Conservation (phyloP, 441 rosid species). For the Arabidopsis hybrid region DNA sequence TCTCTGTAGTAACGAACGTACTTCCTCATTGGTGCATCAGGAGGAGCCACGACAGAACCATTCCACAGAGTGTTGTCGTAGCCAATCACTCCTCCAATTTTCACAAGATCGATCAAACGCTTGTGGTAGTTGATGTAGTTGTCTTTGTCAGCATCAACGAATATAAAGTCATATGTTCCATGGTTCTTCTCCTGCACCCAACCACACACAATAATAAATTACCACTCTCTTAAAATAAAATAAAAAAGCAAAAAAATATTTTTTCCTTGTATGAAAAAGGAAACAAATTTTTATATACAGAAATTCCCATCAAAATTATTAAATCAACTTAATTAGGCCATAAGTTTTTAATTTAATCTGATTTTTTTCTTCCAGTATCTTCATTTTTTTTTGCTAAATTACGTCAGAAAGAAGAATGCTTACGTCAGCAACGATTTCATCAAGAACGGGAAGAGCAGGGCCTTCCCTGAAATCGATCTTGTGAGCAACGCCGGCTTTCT, state of each 20-base stretch:
- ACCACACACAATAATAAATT: slow-evolving; percentile 31
- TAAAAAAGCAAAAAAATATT: not conserved
- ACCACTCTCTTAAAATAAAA: not conserved
- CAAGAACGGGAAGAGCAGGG: slow-evolving; percentile 95
- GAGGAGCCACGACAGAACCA: slow-evolving; percentile 90
- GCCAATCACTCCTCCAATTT: slow-evolving; percentile 88
- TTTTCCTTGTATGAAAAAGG: not conserved
- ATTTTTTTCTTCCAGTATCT: not conserved
- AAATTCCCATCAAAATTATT: not conserved
- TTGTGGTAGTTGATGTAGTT: slow-evolving; percentile 91
- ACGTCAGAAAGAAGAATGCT: slow-evolving; percentile 34
- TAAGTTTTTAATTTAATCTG: not conserved
- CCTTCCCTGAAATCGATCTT: slow-evolving; percentile 95
- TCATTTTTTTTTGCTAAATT: not conserved
- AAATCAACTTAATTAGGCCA: slow-evolving; percentile 8
- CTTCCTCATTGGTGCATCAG: slow-evolving; percentile 82
- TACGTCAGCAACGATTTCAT: slow-evolving; percentile 81
- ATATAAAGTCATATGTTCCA: slow-evolving; percentile 85
- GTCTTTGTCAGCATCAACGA: slow-evolving; percentile 98
- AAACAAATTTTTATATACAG: slow-evolving; percentile 1
- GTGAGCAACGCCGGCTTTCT: slow-evolving; percentile 95
- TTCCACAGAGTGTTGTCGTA: slow-evolving; percentile 99
- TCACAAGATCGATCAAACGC: slow-evolving; percentile 78
- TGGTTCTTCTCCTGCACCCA: slow-evolving; percentile 66
- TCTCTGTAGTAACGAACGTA: slow-evolving; percentile 78